A percentile compares a stretch with the other conserved stretches of the same genome.
Evolutionary conservation across 2,329 filamentous ascomycete genomes (phyloP).

Genomic region (Byssochlamys sp.): DNA sequence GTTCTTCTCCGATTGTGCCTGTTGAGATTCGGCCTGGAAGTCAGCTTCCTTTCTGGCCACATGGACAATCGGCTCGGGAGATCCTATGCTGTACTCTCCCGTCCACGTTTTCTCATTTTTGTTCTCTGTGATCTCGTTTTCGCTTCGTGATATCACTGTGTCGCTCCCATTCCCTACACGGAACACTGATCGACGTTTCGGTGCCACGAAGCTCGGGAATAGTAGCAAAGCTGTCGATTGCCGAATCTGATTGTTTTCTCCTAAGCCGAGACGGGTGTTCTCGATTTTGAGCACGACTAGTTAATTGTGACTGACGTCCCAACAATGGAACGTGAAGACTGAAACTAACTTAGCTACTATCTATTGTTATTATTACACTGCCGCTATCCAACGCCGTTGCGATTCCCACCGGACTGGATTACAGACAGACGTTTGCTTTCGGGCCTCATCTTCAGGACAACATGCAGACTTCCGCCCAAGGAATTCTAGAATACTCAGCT

Average conservation of each 20-base stretch:
- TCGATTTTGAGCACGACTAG: neutral
- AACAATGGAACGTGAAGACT: neutral
- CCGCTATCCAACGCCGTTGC: neutral
- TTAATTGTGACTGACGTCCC: neutral
- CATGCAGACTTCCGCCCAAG: neutral
- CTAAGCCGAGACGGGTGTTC: neutral
- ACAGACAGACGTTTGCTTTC: neutral
- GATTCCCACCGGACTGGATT: neutral
- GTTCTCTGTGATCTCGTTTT: neutral
- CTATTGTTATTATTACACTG: too few relatives aligned
- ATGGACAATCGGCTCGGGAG: neutral
- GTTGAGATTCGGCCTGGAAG: neutral
- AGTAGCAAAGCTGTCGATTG: neutral
- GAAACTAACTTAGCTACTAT: neutral
- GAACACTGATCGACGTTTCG: neutral
- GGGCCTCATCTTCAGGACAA: neutral
- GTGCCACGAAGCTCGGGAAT: neutral
- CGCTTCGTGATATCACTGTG: neutral
- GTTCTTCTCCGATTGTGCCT: neutral
- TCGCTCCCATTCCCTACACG: neutral
- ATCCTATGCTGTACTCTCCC: neutral
- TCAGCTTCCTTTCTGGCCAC: neutral
- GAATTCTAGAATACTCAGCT: neutral
- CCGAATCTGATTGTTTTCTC: neutral
- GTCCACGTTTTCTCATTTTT: neutral